Conservation (phyloP, 176 grass and related monocot genomes). For the Lolium perenne region DNA sequence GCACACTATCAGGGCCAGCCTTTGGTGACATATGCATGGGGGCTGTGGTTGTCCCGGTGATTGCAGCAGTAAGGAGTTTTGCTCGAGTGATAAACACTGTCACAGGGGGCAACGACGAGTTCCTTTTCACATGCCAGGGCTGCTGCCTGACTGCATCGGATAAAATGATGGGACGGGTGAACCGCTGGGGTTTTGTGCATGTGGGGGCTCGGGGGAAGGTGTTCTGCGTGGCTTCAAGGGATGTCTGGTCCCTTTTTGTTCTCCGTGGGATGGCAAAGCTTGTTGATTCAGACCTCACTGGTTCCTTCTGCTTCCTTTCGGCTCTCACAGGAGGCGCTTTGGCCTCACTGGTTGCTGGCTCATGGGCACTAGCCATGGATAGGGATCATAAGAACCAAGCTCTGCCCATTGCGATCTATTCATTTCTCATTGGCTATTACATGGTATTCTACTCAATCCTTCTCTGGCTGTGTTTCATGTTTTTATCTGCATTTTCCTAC, state of each 20-base stretch:
- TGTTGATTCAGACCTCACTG: slow-evolving; percentile 84
- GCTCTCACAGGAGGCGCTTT: slow-evolving; percentile 61
- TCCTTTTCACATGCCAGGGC: slow-evolving; percentile 74
- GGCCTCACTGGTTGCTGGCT: slow-evolving; percentile 68
- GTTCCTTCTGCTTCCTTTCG: slow-evolving; percentile 88
- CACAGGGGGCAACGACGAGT: slow-evolving; percentile 67
- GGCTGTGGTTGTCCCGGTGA: slow-evolving; percentile 61
- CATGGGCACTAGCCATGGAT: slow-evolving; percentile 70
- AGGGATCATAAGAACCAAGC: slow-evolving; percentile 54
- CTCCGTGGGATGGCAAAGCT: slow-evolving; percentile 74
- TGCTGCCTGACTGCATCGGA: slow-evolving; percentile 69
- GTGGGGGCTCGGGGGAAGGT: slow-evolving; percentile 59
- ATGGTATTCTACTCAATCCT: slow-evolving; percentile 56
- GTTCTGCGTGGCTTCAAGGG: slow-evolving; percentile 72
- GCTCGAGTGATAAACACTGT: slow-evolving; percentile 62
- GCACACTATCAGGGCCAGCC: slow-evolving; percentile 45
- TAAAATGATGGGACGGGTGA: slow-evolving; percentile 67
- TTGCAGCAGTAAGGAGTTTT: slow-evolving; percentile 51
- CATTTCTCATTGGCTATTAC: slow-evolving; percentile 85
- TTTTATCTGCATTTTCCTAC: slow-evolving; percentile 32
- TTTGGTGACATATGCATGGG: slow-evolving; percentile 87
- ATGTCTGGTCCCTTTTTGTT: slow-evolving; percentile 81
- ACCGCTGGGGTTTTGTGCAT: slow-evolving; percentile 84
- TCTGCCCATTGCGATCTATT: slow-evolving; percentile 60
- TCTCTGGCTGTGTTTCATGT: neutral